phyloP scores from a whole-genome alignment of 352 stramenopile species.

The Phytophthora colocasiae region DNA sequence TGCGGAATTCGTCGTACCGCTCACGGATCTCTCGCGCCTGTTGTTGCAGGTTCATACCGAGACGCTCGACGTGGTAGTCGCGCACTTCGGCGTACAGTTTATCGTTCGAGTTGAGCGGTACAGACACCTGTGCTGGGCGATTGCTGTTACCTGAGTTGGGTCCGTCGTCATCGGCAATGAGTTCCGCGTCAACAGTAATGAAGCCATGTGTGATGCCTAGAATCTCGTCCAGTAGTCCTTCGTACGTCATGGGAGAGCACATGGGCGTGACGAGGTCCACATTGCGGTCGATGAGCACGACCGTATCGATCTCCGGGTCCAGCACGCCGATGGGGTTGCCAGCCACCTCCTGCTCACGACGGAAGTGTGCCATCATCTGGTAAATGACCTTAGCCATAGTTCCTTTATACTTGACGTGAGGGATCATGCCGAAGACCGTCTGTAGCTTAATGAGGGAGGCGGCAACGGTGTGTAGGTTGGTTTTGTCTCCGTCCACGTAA shows the following conservation, averaged over 20 bases:
- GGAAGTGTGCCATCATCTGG: slow-evolving; percentile 92
- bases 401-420: slow-evolving; percentile 95
- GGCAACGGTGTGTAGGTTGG: slow-evolving; percentile 86
- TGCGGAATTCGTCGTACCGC: slow-evolving; percentile 95
- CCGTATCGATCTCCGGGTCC: slow-evolving; percentile 92
- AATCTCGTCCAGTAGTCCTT: slow-evolving; percentile 97
- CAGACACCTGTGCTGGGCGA: slow-evolving; percentile 81
- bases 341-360: slow-evolving; percentile 90
- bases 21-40: slow-evolving; percentile 95
- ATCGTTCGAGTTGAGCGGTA: slow-evolving; percentile 96
- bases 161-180: slow-evolving; percentile 78
- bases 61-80: slow-evolving; percentile 96
- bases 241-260: slow-evolving; percentile 97
- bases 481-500: slow-evolving; percentile 91
- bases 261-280: slow-evolving; percentile 97
- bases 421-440: slow-evolving; percentile 92
- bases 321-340: slow-evolving; percentile 79
- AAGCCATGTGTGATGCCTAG: slow-evolving; percentile 95
- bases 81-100: slow-evolving; percentile 96
- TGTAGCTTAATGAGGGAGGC: slow-evolving; percentile 94
- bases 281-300: slow-evolving; percentile 95
- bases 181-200: slow-evolving; percentile 77
- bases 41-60: slow-evolving; percentile 96
- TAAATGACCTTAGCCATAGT: slow-evolving; percentile 92
- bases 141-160: slow-evolving; percentile 36